phyloP scores from a whole-genome alignment of 2,329 filamentous ascomycete genomes.

The Ophiostoma australiae region DNA sequence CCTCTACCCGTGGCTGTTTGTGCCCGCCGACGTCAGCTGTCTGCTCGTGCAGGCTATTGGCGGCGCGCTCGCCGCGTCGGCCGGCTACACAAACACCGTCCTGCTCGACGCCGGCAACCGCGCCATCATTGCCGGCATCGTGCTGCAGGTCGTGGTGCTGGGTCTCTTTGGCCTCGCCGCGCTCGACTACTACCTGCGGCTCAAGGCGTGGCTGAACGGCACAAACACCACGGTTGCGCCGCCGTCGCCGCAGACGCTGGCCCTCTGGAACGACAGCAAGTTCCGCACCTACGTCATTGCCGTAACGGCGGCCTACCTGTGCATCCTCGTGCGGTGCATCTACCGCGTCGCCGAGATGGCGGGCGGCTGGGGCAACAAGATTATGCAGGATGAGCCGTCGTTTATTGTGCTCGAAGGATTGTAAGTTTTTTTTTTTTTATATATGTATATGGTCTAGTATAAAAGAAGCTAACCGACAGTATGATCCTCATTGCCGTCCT shows the following conservation, averaged over 20 bases:
- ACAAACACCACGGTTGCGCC: neutral
- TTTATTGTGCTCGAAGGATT: slow-evolving; percentile 56
- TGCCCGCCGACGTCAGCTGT: slow-evolving; percentile 55
- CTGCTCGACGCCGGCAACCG: slow-evolving; percentile 46
- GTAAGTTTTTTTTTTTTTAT: slow-evolving; percentile 33
- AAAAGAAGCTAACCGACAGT: neutral
- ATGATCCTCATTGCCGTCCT: slow-evolving; percentile 48
- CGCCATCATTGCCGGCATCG: slow-evolving; percentile 51
- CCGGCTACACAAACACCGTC: slow-evolving; percentile 35
- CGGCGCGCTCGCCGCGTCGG: slow-evolving; percentile 51
- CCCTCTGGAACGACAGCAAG: slow-evolving; percentile 41
- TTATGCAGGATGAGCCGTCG: slow-evolving; percentile 58
- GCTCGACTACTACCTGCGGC: slow-evolving; percentile 44
- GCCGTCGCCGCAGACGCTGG: slow-evolving; percentile 30
- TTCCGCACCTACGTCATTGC: slow-evolving; percentile 44
- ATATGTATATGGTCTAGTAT: neutral
- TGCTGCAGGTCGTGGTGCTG: slow-evolving; percentile 50
- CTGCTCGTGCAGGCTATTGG: slow-evolving; percentile 56
- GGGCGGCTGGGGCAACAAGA: slow-evolving; percentile 57
- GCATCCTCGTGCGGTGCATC: slow-evolving; percentile 49
- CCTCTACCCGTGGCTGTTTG: slow-evolving; percentile 54
- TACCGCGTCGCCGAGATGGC: slow-evolving; percentile 59
- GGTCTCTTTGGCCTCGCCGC: slow-evolving; percentile 42
- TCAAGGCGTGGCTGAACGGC: slow-evolving; percentile 37
- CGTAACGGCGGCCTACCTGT: slow-evolving; percentile 42